phyloP scores from a whole-genome alignment of 495 filamentous ascomycete genomes.

The Aspergillus sclerotiicarbonarius region DNA sequence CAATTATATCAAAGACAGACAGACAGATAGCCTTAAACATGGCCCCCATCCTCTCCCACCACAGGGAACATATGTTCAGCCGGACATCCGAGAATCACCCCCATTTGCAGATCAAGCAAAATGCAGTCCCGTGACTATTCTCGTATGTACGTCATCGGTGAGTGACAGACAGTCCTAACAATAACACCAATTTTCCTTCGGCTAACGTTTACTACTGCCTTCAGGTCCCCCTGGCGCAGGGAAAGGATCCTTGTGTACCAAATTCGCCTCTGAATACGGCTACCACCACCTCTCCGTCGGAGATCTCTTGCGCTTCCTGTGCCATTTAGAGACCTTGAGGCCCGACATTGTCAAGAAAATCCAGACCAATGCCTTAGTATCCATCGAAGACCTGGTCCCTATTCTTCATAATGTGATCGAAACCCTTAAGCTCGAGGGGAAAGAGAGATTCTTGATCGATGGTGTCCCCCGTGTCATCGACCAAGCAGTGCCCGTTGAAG shows the following conservation, averaged over 20 bases:
- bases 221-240: constrained; percentile 3
- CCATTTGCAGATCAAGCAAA: neutral
- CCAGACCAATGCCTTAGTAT: neutral
- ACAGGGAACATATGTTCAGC: no score
- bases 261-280: neutral
- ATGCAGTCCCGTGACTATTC: neutral
- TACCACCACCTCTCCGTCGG: constrained; percentile 1
- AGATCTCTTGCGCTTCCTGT: neutral
- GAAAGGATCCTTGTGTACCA: neutral
- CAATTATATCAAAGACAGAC: no score
- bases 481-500: neutral
- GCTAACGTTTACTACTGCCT: no score
- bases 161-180: neutral
- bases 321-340: neutral
- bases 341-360: neutral
- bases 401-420: neutral
- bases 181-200: neutral
- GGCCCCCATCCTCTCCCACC: no score
- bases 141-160: neutral
- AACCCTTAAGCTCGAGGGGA: neutral
- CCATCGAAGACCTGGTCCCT: neutral
- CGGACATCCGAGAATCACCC: no score
- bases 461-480: neutral
- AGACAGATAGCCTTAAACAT: no score
- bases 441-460: neutral